Evolutionary conservation across 495 filamentous ascomycete species (phyloP), one percentile per base, ranked within the genome.

Genomic region (Penicillium flavigenum): DNA sequence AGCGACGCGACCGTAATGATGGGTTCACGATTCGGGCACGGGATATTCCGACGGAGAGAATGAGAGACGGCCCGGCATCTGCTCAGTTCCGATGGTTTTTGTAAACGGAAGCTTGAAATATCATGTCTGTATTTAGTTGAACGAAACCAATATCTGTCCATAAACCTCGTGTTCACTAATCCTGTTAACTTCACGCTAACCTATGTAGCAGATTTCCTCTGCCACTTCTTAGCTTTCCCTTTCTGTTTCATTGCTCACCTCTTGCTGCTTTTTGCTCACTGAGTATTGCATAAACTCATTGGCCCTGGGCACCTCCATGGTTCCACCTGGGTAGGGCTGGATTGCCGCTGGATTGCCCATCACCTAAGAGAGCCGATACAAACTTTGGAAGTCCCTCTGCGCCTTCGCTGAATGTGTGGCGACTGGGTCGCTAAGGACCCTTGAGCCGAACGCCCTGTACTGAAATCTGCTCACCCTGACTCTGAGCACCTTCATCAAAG

Each of bases 21-120:
- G 88, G 89, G 0, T 69, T 83, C 20, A 81, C 79, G 45, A 63
- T 88, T 22, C 74, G 79, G 12, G 87, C 86, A 0, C 77, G 73
- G 54, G 87, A 91, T 68, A 76, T 91, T 10, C 84, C 87, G 2
- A 91, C 89, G 9, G 82, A 86, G 67, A 60, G 77, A 45, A 64
- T 92, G 63, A 76, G 82, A 60, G 87, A 91, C 65, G 89, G 88
- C 3, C 88, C 88, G 3, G 70, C 70, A 8, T 78, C 74, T 43
- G 74, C 75, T 9, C 84, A 87, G 56, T 91, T 90, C 61, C 79
- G 88, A 38, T 92, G 88, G 89, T 89, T 90, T 64, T 74, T 76
- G 48, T 78, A 70, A 58, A 10, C 20, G 22, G n/a, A 26, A 14
- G n/a, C 8, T 57, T 10, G 47, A 19, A 4, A 7, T 10, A 16